Base-by-base conservation (phyloP, 1,284 basidiomycete genomes). In the Albatrellus sp. region DNA sequence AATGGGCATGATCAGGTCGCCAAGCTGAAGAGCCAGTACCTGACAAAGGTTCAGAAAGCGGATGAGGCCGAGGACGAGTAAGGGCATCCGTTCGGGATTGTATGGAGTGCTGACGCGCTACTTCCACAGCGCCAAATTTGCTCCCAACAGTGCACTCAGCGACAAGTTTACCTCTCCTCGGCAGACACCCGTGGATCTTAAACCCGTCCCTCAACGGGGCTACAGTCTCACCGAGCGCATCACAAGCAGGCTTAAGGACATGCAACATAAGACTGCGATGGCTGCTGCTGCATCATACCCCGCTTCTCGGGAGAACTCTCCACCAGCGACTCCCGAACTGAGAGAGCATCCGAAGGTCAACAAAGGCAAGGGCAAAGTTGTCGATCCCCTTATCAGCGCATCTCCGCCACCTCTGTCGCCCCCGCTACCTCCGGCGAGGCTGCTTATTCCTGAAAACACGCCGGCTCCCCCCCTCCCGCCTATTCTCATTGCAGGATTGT, bases 61-160 rank as follows among this genome's bases (percentile, higher is more conserved):
- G 90, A 93, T 52, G 90, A 93, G 57, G 80, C 83, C 24, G 89
- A 90, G 57, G 90, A 93, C 59, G 89, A 92, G 89, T 92, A 62
- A 57, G 84, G 66, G 14, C 32, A 30, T 2, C 3, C 20, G 29
- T 31, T 40, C 29, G 10, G 16, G 17, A 35, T 20, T 28, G 24
- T 37, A 42, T 40, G 43, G 37, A 40, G 24, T 48, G 14, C 19
- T 42, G 38, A 32, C 32, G 42, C 41, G 37, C 13, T 39, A 29
- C 42, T 38, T 46, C 17, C 17, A 24, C 43, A 59, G 89, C 59
- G 85, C 76, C 40, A 88, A 87, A 57, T 92, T 92, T 55, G 86
- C 88, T 4, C 89, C 89, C 1, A 77, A 72, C 54, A 68, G 54
- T 7, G 56, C 65, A 51, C 69, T 68, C 48, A 66, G 62, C 9